phyloP scores from a whole-genome alignment of 2,329 filamentous ascomycete genomes.

The Rhynchosporium graminicola region DNA sequence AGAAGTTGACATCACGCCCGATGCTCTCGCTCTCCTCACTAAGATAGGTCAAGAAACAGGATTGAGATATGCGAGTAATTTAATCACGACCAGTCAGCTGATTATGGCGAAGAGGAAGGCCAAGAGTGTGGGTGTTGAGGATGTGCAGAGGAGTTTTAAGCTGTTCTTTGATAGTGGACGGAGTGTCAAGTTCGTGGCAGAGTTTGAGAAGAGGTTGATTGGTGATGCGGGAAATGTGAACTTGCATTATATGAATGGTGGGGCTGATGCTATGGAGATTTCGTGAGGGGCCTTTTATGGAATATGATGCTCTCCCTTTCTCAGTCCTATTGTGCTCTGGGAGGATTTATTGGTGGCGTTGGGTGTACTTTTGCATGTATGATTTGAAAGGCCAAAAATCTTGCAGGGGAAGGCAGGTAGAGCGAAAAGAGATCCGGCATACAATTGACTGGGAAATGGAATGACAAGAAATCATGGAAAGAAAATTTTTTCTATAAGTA shows the following conservation, averaged over 20 bases:
- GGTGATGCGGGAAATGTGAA: slow-evolving; percentile 81
- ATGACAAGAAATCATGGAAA: no score
- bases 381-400: no score
- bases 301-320: background rate
- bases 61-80: slow-evolving; percentile 93
- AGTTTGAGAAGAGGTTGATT: slow-evolving; percentile 92
- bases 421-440: no score
- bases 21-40: slow-evolving; percentile 88
- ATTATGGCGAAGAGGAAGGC: slow-evolving; percentile 82
- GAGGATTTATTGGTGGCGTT: no score
- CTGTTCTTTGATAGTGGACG: slow-evolving; percentile 89
- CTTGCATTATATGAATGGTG: slow-evolving; percentile 58
- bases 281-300: slow-evolving; percentile 29
- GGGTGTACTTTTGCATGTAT: no score
- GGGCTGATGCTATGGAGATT: slow-evolving; percentile 68
- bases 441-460: no score
- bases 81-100: slow-evolving; percentile 92
- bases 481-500: no score
- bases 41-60: slow-evolving; percentile 95
- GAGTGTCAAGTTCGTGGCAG: slow-evolving; percentile 86
- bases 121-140: slow-evolving; percentile 79
- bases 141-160: slow-evolving; percentile 90
- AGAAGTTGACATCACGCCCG: slow-evolving; percentile 86
- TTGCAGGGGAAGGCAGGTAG: no score
- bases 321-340: no score